phyloP scores from a whole-genome alignment of 768 basidiomycete species.

The Boletellus ananiceps region DNA sequence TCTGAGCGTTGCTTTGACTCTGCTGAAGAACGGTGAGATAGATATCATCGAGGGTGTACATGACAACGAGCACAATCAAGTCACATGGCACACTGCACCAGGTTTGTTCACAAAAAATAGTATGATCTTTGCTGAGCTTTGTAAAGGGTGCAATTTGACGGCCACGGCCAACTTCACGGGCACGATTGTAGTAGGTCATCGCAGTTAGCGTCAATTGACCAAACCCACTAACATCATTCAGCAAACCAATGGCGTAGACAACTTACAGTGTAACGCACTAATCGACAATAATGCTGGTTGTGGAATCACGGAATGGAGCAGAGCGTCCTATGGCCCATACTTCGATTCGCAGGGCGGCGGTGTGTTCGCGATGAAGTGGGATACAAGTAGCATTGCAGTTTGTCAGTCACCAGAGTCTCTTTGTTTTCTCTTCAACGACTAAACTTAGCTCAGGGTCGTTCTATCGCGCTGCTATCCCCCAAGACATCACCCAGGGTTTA shows the following conservation, averaged over 20 bases:
- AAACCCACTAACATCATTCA: slow-evolving; percentile 19
- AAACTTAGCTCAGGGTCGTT: slow-evolving; percentile 59
- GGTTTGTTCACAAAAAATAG: slow-evolving; percentile 33
- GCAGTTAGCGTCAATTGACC: neutral
- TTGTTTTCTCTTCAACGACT: neutral
- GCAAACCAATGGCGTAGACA: slow-evolving; percentile 46
- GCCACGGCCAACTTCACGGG: slow-evolving; percentile 57
- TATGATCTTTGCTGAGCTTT: slow-evolving; percentile 1
- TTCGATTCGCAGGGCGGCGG: slow-evolving; percentile 81
- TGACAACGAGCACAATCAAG: slow-evolving; percentile 79
- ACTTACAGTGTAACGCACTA: slow-evolving; percentile 52
- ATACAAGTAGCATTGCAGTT: slow-evolving; percentile 66
- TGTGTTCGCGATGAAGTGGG: slow-evolving; percentile 89
- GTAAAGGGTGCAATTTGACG: slow-evolving; percentile 54
- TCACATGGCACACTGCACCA: slow-evolving; percentile 72
- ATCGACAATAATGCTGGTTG: slow-evolving; percentile 66
- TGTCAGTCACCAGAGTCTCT: slow-evolving; percentile 42
- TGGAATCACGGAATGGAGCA: slow-evolving; percentile 73
- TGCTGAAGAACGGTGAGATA: slow-evolving; percentile 64
- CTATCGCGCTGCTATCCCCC: slow-evolving; percentile 71
- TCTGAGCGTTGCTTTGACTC: slow-evolving; percentile 5
- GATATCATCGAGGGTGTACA: slow-evolving; percentile 85
- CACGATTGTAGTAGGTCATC: slow-evolving; percentile 49
- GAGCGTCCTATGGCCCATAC: slow-evolving; percentile 76
- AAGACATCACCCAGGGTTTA: slow-evolving; percentile 55